phyloP scores from a whole-genome alignment of 345 rosid genomes.

The Citrus glauca region DNA sequence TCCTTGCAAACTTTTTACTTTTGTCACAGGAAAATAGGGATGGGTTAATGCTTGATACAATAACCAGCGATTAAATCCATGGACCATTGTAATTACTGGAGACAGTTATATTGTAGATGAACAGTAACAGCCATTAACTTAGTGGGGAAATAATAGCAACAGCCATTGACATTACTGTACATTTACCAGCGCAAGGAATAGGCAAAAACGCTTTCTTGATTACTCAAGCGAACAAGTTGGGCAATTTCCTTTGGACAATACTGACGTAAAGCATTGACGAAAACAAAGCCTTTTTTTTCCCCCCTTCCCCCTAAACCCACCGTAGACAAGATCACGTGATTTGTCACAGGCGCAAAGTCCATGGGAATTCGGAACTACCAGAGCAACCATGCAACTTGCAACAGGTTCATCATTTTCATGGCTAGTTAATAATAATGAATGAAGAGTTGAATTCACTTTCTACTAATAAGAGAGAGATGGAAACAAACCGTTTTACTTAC shows the following conservation, averaged over 20 bases:
- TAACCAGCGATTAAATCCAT: background rate
- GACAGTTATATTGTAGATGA: background rate
- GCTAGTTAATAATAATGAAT: background rate
- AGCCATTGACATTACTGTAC: background rate
- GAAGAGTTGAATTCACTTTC: background rate
- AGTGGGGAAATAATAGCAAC: background rate
- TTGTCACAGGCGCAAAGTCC: background rate
- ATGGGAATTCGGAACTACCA: background rate
- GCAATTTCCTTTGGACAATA: background rate
- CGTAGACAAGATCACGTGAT: conserved; percentile 4
- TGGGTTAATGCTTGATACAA: background rate
- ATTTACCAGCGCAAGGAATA: background rate
- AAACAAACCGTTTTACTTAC: background rate
- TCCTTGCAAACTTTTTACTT: background rate
- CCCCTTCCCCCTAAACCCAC: background rate
- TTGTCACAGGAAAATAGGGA: background rate
- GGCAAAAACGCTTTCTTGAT: background rate
- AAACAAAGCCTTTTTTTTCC: background rate
- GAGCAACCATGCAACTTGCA: background rate
- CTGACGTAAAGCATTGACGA: background rate
- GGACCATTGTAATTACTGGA: background rate
- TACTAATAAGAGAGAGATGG: background rate
- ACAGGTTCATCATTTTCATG: background rate
- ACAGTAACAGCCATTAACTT: background rate
- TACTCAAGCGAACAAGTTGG: background rate